A percentile compares a stretch with the other conserved stretches of the same genome.
phyloP scores from a whole-genome alignment of 2,329 filamentous ascomycete species.

The Calcarisporium arbuscula region DNA sequence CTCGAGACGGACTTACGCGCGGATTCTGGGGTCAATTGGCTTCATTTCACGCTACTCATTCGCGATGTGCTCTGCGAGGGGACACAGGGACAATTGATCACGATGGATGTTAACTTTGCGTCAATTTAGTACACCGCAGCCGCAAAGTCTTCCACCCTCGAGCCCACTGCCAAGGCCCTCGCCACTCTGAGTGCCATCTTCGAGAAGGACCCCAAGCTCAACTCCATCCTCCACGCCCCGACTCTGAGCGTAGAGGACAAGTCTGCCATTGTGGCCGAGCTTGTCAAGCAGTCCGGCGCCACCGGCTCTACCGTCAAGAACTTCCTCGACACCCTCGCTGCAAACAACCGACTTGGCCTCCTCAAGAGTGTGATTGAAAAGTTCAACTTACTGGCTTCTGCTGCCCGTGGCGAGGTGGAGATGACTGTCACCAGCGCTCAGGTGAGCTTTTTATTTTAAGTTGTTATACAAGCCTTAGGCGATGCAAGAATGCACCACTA shows the following conservation, averaged over 20 bases:
- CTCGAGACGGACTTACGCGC: background rate
- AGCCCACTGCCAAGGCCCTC: constrained; percentile 77
- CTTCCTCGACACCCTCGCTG: constrained; percentile 82
- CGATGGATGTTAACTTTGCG: constrained; percentile 23
- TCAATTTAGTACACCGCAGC: constrained; percentile 85
- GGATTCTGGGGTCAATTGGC: constrained; percentile 12
- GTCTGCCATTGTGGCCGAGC: constrained; percentile 76
- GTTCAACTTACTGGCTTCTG: constrained; percentile 82
- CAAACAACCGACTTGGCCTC: constrained; percentile 90
- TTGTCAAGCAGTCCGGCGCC: constrained; percentile 72
- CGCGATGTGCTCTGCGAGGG: too few relatives aligned
- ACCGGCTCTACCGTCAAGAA: constrained; percentile 86
- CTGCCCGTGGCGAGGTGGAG: constrained; percentile 88
- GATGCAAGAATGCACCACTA: too few relatives aligned
- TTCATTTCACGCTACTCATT: background rate
- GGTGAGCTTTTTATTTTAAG: too few relatives aligned
- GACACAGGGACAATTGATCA: too few relatives aligned
- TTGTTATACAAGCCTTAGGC: too few relatives aligned
- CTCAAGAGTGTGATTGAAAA: constrained; percentile 80
- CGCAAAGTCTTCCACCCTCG: constrained; percentile 78
- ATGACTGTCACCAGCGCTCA: constrained; percentile 83
- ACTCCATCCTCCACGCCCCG: constrained; percentile 67
- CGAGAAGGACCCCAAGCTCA: constrained; percentile 78
- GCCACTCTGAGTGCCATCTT: constrained; percentile 63
- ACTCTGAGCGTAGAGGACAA: constrained; percentile 77